Percentiles rank a stretch among this genome's conserved stretches.
phyloP scores from a whole-genome alignment of 164 flowering plant genomes.

The Houttuynia cordata region DNA sequence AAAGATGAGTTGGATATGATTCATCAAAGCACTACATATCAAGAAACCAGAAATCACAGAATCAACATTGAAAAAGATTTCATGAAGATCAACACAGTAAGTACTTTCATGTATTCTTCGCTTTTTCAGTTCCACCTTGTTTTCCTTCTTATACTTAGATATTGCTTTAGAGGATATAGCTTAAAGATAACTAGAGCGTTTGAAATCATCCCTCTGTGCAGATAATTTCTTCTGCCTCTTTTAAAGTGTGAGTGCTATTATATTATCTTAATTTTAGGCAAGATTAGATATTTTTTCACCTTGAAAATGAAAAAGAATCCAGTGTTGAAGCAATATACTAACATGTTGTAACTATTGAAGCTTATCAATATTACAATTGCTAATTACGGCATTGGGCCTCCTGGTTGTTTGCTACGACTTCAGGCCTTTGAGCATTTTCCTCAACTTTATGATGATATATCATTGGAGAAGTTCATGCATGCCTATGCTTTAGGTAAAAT shows the following conservation, averaged over 20 bases:
- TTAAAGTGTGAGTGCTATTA: too few relatives aligned
- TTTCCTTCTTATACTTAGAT: neutral
- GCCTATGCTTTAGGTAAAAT: conserved; percentile 57
- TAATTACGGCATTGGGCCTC: too few relatives aligned
- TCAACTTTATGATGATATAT: conserved; percentile 23
- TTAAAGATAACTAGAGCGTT: too few relatives aligned
- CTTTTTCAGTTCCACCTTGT: neutral
- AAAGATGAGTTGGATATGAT: conserved; percentile 60
- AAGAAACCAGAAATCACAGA: conserved; percentile 43
- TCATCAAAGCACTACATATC: conserved; percentile 35
- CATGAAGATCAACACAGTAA: conserved; percentile 32
- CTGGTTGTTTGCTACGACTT: conserved; percentile 7
- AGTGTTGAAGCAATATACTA: too few relatives aligned
- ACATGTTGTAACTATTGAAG: too few relatives aligned
- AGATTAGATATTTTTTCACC: too few relatives aligned
- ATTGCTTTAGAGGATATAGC: neutral
- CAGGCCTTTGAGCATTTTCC: conserved; percentile 44
- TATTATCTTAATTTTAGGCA: too few relatives aligned
- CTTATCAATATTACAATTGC: too few relatives aligned
- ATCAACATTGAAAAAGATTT: conserved; percentile 45
- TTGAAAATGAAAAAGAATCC: too few relatives aligned
- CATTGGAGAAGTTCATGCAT: conserved; percentile 46
- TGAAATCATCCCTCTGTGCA: too few relatives aligned
- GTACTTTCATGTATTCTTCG: conserved; percentile 6
- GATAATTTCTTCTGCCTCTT: too few relatives aligned